Conservation (phyloP, 2,329 filamentous ascomycete species). For the Botrytis fragariae region DNA sequence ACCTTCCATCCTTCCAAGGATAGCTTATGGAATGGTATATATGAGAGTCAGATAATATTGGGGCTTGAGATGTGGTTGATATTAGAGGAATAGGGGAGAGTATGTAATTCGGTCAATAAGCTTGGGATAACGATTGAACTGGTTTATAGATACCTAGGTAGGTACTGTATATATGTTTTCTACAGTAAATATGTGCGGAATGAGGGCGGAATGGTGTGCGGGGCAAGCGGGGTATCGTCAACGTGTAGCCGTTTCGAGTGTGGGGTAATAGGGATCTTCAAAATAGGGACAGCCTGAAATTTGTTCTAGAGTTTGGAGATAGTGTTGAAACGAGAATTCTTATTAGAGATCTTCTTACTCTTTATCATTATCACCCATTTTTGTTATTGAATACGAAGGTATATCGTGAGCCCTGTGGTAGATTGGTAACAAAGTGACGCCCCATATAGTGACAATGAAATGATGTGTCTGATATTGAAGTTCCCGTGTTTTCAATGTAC, state of each 20-base stretch:
- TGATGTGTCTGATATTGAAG: no score
- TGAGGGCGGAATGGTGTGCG: not conserved
- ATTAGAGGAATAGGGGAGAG: not conserved
- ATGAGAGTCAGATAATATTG: not conserved
- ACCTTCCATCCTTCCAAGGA: conserved; percentile 33
- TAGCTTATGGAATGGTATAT: not conserved
- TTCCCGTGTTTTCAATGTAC: no score
- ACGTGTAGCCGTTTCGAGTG: not conserved
- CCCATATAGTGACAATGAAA: no score
- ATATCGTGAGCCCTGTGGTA: not conserved
- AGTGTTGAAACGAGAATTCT: not conserved
- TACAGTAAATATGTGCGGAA: not conserved
- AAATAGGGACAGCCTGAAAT: not conserved
- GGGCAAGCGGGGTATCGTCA: conserved; percentile 4
- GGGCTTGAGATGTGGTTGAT: not conserved
- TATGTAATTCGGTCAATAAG: not conserved
- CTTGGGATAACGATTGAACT: not conserved
- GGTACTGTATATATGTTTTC: no score
- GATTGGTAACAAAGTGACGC: no score
- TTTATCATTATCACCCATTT: not conserved
- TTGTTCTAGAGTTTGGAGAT: not conserved
- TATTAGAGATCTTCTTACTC: not conserved
- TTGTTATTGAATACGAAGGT: not conserved
- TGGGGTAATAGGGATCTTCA: not conserved
- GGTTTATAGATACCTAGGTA: not conserved